A percentile compares a stretch with the other conserved stretches of the same genome.
phyloP scores from a whole-genome alignment of 176 grass and related monocot genomes.

The Phyllostachys edulis region DNA sequence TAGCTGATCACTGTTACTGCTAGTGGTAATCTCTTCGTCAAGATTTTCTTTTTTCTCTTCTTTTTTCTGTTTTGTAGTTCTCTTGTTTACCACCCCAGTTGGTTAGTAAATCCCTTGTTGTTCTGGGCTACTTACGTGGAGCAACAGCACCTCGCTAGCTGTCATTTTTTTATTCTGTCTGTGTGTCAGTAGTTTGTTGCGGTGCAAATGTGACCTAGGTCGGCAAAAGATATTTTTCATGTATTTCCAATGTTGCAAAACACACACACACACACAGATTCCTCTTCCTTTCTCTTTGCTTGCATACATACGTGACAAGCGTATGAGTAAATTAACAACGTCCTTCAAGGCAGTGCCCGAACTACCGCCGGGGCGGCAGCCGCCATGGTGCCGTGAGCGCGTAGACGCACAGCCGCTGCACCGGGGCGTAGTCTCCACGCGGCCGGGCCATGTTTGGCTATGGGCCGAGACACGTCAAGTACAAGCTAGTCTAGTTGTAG shows the following conservation, averaged over 20 bases:
- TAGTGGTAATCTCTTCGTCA: no score
- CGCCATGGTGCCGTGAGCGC: no score
- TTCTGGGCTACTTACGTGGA: not conserved
- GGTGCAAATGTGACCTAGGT: not conserved
- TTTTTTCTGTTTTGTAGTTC: not conserved
- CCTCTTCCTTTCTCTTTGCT: not conserved
- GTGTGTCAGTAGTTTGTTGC: not conserved
- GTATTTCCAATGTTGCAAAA: not conserved
- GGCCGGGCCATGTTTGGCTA: no score
- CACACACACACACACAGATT: no score
- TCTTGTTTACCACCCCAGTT: not conserved
- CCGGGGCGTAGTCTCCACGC: no score
- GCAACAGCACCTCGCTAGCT: not conserved
- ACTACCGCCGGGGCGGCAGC: no score
- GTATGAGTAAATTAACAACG: not conserved
- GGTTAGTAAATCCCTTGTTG: not conserved
- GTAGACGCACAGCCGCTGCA: no score
- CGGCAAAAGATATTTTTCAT: not conserved
- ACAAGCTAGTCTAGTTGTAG: no score
- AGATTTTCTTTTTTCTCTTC: no score
- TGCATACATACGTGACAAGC: not conserved
- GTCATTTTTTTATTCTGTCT: no score
- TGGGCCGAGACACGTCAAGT: no score
- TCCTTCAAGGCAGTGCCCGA: no score
- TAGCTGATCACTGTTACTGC: not conserved